Percentiles rank a stretch among this genome's conserved stretches.
These are phyloP conservation scores for Platismatia glauca DNA, from an alignment of 495 filamentous ascomycete species.

Conservation along the genomic window DNA sequence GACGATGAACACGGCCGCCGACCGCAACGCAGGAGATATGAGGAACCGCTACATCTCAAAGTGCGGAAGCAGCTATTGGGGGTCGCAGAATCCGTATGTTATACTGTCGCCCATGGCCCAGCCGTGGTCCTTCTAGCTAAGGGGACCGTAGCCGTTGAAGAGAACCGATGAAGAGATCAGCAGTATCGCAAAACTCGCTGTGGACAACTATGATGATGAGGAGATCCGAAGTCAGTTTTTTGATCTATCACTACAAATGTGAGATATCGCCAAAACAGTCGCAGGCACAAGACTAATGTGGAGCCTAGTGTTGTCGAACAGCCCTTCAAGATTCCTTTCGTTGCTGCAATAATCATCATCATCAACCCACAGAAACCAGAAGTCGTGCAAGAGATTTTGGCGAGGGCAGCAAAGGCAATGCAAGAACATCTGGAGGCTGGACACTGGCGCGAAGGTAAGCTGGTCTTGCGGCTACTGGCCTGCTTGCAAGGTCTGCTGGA, in stretches of 20 bases:
- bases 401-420: constrained; percentile 44
- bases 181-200: constrained; percentile 64
- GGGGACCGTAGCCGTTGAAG: constrained; percentile 49
- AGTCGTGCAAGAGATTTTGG: constrained; percentile 57
- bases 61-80: constrained; percentile 71
- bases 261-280: constrained; percentile 24
- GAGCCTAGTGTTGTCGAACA: constrained; percentile 61
- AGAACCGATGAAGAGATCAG: constrained; percentile 72
- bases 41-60: constrained; percentile 65
- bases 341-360: constrained; percentile 69
- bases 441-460: constrained; percentile 84
- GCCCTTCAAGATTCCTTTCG: constrained; percentile 91
- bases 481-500: constrained; percentile 71
- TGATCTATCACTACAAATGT: constrained; percentile 67
- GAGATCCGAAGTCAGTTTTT: constrained; percentile 60
- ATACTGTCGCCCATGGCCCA: neutral
- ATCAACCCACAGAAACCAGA: constrained; percentile 66
- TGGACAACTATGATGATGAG: constrained; percentile 74
- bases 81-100: constrained; percentile 71
- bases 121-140: constrained; percentile 19
- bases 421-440: constrained; percentile 59
- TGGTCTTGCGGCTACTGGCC: constrained; percentile 76
- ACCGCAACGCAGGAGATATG: constrained; percentile 66
- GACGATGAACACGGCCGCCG: constrained; percentile 69
- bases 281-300: neutral